Base-by-base conservation (phyloP, 2,329 filamentous ascomycete genomes). In the Atkinsonella hypoxylon region DNA sequence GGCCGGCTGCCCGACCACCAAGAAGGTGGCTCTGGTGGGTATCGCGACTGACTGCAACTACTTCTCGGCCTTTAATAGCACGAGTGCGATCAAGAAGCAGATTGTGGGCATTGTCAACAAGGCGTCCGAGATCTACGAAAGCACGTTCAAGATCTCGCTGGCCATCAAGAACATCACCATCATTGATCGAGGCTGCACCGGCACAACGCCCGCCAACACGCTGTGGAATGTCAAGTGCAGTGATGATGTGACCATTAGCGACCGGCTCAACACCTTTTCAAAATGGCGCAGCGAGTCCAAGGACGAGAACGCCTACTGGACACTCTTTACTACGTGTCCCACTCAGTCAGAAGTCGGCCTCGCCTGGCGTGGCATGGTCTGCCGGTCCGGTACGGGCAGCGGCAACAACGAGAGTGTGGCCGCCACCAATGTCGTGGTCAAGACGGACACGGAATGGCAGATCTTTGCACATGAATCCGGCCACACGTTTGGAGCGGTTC, bases 21-120 rank as follows among this genome's bases (percentile, higher is more conserved):
- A 89, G 57, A 94, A 87, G 67, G 89, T 98, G 17, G 93, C 93
- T 1, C 75, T 97, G 40, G 81, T 98, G 22, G 93, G 93, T 30
- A 82, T 97, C 38, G 93, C 89, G 9, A 93, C 89, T 0, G 93
- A 98, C 66, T 98, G 93, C 72, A 87, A 81, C 9, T 97, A 97
- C 64, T 89, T 83, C 39, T 73, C 72, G 2, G 74, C 75, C 3
- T 94, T 96, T 64, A 78, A 82, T 54, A 77, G 75, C 20, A 73
- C 79, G 47, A 72, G 79, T n/a, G 64, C 58, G 7, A 78, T 84
- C 22, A 77, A 83, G 51, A 66, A 77, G 54, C 93, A 93, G 63
- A 78, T 98, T 55, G 89, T 98, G 59, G 75, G 73, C 48, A 76
- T 88, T 63, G 85, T 98, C 64, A 96, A 95, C 69, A 75, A 82